These are phyloP conservation scores for Cyclotella atomus DNA, from an alignment of 108 stramenopile genomes.

Conservation along the genomic window DNA sequence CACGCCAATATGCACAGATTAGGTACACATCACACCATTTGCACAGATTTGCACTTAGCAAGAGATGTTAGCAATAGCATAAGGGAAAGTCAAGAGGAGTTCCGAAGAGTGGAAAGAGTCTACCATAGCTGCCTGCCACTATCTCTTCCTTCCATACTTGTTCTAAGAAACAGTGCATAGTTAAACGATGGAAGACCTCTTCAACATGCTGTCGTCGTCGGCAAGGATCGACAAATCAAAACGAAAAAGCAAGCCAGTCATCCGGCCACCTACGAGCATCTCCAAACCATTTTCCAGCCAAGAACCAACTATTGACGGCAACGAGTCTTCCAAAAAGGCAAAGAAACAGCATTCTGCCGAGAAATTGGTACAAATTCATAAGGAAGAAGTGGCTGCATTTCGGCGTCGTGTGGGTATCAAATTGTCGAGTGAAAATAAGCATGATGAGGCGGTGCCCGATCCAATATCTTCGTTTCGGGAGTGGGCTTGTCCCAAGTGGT, in stretches of 20 bases:
- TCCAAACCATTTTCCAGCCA: not conserved
- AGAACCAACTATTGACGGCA: conserved; percentile 34
- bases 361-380: conserved; percentile 69
- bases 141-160: not conserved
- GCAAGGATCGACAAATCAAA: conserved; percentile 84
- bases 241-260: conserved; percentile 53
- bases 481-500: conserved; percentile 71
- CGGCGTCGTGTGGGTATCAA: conserved; percentile 80
- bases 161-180: not conserved
- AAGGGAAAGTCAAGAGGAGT: too few species aligned
- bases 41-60: too few species aligned
- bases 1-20: too few species aligned
- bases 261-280: conserved; percentile 5
- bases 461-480: conserved; percentile 80
- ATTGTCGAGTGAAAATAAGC: conserved; percentile 60
- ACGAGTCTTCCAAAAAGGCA: conserved; percentile 43
- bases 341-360: conserved; percentile 70
- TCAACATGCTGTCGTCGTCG: conserved; percentile 84
- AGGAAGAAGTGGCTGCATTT: conserved; percentile 86
- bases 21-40: too few species aligned
- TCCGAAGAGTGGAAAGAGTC: too few species aligned
- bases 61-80: too few species aligned
- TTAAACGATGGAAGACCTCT: conserved; percentile 81
- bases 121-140: too few species aligned
- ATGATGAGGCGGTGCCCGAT: conserved; percentile 77